Evolutionary conservation across 1,284 basidiomycete species (phyloP).

Genomic region (Cerrena zonata): DNA sequence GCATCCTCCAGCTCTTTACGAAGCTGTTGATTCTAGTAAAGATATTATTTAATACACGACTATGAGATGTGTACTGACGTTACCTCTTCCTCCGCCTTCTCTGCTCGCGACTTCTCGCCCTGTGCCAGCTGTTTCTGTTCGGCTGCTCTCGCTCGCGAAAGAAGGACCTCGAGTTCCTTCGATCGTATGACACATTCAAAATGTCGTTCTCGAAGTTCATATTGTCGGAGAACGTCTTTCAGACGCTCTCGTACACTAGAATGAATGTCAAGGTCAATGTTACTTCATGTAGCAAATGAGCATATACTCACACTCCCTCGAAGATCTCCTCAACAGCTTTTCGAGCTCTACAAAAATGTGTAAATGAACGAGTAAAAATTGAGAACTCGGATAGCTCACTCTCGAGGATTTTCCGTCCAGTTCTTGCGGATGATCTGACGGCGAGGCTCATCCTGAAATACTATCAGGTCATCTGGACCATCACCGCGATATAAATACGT

Average conservation of each 20-base stretch:
- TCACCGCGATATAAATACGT: constrained; percentile 24
- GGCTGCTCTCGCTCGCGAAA: constrained; percentile 75
- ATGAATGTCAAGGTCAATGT: background rate
- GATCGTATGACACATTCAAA: constrained; percentile 83
- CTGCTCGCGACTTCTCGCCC: constrained; percentile 60
- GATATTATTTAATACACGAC: constrained; percentile 9
- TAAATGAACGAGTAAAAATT: constrained; percentile 6
- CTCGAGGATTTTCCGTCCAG: constrained; percentile 66
- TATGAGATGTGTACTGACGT: no score
- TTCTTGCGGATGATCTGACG: constrained; percentile 68
- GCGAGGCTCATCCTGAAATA: constrained; percentile 52
- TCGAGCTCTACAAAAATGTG: constrained; percentile 45
- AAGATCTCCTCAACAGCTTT: constrained; percentile 73
- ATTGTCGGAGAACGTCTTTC: constrained; percentile 77
- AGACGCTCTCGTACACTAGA: constrained; percentile 70
- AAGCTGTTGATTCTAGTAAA: constrained; percentile 51
- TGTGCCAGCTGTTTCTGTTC: constrained; percentile 77
- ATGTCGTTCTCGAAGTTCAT: constrained; percentile 79
- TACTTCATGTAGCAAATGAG: background rate
- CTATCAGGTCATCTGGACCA: background rate
- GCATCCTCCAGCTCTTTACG: constrained; percentile 69
- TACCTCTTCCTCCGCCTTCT: constrained; percentile 69
- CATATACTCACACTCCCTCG: constrained; percentile 61
- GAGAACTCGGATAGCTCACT: constrained; percentile 42
- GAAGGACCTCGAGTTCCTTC: constrained; percentile 77